Base-by-base conservation (phyloP, 495 filamentous ascomycete species). In the Lophiostoma macrostomum region DNA sequence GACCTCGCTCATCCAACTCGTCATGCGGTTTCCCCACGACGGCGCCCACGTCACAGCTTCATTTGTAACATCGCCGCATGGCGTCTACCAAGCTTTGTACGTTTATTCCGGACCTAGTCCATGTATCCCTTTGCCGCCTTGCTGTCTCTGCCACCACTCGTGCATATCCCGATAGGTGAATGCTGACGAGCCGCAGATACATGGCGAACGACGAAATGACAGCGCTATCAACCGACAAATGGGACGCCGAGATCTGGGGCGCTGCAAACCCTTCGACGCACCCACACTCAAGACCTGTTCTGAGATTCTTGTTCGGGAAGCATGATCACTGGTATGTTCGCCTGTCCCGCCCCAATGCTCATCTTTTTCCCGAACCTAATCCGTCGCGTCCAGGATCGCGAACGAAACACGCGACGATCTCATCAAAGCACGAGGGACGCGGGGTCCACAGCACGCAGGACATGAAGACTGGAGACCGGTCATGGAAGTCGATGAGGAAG, bases 191-290 rank as follows among this genome's bases (percentile, higher is more conserved):
- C 20, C 58, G 69, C 79, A 53, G 34, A 37, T 32, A 48, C 44
- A 77, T 88, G 73, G 85, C 79, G 4, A 73, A 71, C 8, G 80
- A 95, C 54, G 91, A 97, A 69, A 85, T 97, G 80, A 61, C 66
- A 4, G 75, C 69, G 4, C 95, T 97, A 60, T 82, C 78, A 1
- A 73, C 84, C 19, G 88, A 95, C 58, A 75, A 71, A 60, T 96
- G 91, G 91, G 77, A 77, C 27, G 74, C 85, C 43, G 85, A 90
- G 61, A 69, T 96, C 29, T 96, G 91, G 91, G 87, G 86, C 23
- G 70, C 76, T 23, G 68, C 72, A 4, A 19, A 59, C 28, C 36
- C 50, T 16, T 47, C 51, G 2, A 5, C 27, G 25, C 44, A 48
- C 19, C 23, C 29, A 16, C 50, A 61, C 23, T 35, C 37, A 10